phyloP scores from a whole-genome alignment of 1,139 yeast genomes.

The Geotrichum carabidarum region DNA sequence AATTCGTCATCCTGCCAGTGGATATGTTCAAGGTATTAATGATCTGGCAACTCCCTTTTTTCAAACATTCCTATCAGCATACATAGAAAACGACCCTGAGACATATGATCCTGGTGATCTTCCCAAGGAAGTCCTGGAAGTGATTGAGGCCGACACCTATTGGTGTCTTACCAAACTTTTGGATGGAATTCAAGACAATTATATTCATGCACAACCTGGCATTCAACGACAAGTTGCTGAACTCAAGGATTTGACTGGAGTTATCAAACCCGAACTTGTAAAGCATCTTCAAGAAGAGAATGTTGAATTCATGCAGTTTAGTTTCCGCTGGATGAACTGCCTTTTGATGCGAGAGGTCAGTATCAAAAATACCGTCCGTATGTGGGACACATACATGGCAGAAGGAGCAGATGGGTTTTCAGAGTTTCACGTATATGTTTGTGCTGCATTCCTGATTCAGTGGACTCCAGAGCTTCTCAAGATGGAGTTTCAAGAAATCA shows the following conservation, averaged over 20 bases:
- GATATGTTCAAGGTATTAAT: slow-evolving; percentile 98
- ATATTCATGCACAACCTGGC: slow-evolving; percentile 97
- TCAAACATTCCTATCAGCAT: slow-evolving; percentile 76
- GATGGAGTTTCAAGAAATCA: slow-evolving; percentile 93
- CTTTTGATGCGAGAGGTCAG: slow-evolving; percentile 87
- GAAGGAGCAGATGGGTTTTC: slow-evolving; percentile 87
- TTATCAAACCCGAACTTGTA: slow-evolving; percentile 71
- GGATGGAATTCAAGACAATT: slow-evolving; percentile 93
- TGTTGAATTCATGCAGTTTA: slow-evolving; percentile 87
- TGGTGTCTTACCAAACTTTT: slow-evolving; percentile 90
- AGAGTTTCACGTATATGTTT: slow-evolving; percentile 91
- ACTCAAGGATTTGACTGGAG: slow-evolving; percentile 65
- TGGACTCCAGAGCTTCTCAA: slow-evolving; percentile 71
- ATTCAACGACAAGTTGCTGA: slow-evolving; percentile 85
- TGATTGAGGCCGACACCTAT: slow-evolving; percentile 88
- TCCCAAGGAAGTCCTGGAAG: slow-evolving; percentile 51
- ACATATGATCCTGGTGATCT: slow-evolving; percentile 59
- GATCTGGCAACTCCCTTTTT: slow-evolving; percentile 92
- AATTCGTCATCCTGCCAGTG: slow-evolving; percentile 94
- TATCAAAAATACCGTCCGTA: slow-evolving; percentile 71
- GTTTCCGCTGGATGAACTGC: slow-evolving; percentile 99
- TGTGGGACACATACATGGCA: slow-evolving; percentile 97
- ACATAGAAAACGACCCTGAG: slow-evolving; percentile 47
- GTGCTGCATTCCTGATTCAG: slow-evolving; percentile 93
- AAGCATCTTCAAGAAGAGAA: slow-evolving; percentile 74